Evolutionary conservation across 305 asterid species (phyloP).

Genomic region (Fraxinus platypoda): DNA sequence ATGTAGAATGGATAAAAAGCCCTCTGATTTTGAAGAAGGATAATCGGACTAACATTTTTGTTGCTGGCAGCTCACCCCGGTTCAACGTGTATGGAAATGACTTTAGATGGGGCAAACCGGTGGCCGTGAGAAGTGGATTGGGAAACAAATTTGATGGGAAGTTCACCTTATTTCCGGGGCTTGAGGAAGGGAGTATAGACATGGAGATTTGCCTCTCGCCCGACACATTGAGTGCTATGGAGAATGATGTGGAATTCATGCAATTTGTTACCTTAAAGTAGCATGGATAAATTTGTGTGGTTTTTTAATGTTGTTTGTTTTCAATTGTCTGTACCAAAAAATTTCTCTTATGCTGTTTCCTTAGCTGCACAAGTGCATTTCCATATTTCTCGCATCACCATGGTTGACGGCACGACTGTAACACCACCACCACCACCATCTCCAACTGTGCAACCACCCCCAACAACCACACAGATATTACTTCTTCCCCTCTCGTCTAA

Average conservation of each 20-base stretch:
- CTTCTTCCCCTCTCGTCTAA: background rate
- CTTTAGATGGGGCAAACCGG: constrained; percentile 62
- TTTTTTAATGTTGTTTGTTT: background rate
- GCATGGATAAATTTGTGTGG: background rate
- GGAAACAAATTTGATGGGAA: constrained; percentile 37
- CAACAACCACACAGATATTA: background rate
- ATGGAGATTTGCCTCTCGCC: constrained; percentile 34
- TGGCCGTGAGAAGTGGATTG: constrained; percentile 44
- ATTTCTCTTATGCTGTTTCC: background rate
- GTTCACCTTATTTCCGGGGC: constrained; percentile 34
- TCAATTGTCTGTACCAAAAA: background rate
- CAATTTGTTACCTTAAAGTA: constrained; percentile 10
- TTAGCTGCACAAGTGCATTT: background rate
- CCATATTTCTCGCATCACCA: background rate
- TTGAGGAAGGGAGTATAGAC: constrained; percentile 42
- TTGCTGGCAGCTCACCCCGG: constrained; percentile 43
- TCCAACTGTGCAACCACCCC: background rate
- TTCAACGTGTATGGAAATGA: constrained; percentile 42
- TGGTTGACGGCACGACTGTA: background rate
- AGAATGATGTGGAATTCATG: constrained; percentile 41
- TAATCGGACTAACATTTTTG: background rate
- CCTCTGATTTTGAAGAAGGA: constrained; percentile 7
- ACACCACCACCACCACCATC: background rate
- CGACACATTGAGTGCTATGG: constrained; percentile 32
- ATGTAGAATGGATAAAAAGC: constrained; percentile 34